Percentiles rank a stretch among this genome's conserved stretches.
Conservation (phyloP, 495 filamentous ascomycete species). For the Neohortaea acidophila region DNA sequence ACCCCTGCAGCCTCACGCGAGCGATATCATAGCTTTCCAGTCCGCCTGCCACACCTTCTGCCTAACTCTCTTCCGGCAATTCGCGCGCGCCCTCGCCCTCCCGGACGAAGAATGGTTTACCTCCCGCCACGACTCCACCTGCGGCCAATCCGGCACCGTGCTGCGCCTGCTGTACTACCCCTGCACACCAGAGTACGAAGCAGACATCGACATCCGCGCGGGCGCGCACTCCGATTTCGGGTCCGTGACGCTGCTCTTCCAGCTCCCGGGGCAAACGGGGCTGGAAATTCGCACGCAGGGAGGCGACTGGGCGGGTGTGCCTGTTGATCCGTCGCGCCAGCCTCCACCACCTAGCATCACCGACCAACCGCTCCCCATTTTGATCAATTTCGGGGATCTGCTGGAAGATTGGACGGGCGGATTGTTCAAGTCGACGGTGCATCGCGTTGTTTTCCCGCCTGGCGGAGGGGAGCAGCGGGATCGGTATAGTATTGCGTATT, state of each 20-base stretch:
- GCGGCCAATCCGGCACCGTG: slow-evolving; percentile 52
- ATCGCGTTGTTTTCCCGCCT: slow-evolving; percentile 68
- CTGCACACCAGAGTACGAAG: slow-evolving; percentile 1
- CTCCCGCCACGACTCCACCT: slow-evolving; percentile 45
- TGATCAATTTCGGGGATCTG: slow-evolving; percentile 87
- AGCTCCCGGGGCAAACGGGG: slow-evolving; percentile 65
- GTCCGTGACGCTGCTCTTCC: slow-evolving; percentile 56
- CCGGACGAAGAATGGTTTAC: slow-evolving; percentile 51
- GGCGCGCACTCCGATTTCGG: slow-evolving; percentile 58
- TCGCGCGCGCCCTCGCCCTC: slow-evolving; percentile 33
- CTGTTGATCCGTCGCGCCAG: slow-evolving; percentile 39
- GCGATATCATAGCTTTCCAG: slow-evolving; percentile 48
- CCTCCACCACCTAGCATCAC: no score
- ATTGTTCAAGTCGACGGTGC: slow-evolving; percentile 68
- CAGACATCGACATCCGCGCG: slow-evolving; percentile 39
- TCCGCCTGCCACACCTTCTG: slow-evolving; percentile 58
- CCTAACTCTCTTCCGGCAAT: slow-evolving; percentile 51
- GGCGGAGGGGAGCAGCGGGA: slow-evolving; percentile 38
- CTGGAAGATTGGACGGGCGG: slow-evolving; percentile 86
- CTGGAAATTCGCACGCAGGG: slow-evolving; percentile 63
- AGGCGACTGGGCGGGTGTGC: slow-evolving; percentile 43
- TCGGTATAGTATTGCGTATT: slow-evolving; percentile 79
- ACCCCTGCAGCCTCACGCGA: slow-evolving; percentile 43
- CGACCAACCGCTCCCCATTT: slow-evolving; percentile 66
- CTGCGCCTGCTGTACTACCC: slow-evolving; percentile 58